Percentiles rank a stretch among this genome's conserved stretches.
These are phyloP conservation scores for Botrytis tulipae DNA, from an alignment of 2,329 filamentous ascomycete genomes.

Conservation along the genomic window DNA sequence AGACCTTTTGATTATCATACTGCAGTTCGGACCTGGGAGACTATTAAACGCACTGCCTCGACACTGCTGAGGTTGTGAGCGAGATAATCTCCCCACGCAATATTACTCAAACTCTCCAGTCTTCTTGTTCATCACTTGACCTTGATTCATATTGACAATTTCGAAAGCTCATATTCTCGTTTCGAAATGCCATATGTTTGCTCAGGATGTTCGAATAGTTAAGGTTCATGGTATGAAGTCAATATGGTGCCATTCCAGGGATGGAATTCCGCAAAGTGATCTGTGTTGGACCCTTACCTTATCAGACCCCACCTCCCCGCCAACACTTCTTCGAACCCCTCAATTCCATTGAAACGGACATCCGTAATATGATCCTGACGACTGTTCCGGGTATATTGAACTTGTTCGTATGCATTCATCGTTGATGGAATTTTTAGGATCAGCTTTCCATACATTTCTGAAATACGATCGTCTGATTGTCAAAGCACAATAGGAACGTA, in stretches of 20 bases:
- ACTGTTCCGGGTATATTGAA: neutral
- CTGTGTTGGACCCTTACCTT: neutral
- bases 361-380: neutral
- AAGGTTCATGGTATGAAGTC: neutral
- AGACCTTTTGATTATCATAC: neutral
- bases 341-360: neutral
- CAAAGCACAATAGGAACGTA: neutral
- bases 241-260: neutral
- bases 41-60: neutral
- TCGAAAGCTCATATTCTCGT: neutral
- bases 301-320: neutral
- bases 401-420: neutral
- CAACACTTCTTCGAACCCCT: neutral
- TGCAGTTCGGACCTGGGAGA: neutral
- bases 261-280: neutral
- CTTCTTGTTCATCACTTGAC: neutral
- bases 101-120: neutral
- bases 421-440: neutral
- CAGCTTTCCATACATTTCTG: neutral
- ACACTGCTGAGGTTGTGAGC: neutral
- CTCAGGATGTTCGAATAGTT: neutral
- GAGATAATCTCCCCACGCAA: neutral
- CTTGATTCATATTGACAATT: neutral
- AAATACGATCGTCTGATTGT: neutral
- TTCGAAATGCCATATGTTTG: neutral